These are phyloP conservation scores for Paecilomyces sp. DNA, from an alignment of 2,329 filamentous ascomycete species.

Conservation along the genomic window DNA sequence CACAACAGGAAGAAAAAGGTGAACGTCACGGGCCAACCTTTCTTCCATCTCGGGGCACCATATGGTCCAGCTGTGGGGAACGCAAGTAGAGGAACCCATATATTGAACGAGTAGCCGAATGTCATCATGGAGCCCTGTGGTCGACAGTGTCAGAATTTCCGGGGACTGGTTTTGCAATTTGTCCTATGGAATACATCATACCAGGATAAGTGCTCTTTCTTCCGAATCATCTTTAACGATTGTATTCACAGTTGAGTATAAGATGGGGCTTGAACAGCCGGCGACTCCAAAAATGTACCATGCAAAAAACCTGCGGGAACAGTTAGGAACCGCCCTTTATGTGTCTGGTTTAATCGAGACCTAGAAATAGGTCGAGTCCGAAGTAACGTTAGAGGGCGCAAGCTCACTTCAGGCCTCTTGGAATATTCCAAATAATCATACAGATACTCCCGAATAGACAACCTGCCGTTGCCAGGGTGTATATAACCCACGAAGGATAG, in stretches of 20 bases:
- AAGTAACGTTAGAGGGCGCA: background rate
- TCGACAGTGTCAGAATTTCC: background rate
- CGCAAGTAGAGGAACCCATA: slow-evolving; percentile 39
- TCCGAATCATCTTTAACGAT: slow-evolving; percentile 31
- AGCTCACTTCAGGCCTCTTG: slow-evolving; percentile 38
- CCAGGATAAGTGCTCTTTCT: slow-evolving; percentile 28
- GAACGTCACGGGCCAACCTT: slow-evolving; percentile 43
- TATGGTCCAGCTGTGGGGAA: slow-evolving; percentile 37
- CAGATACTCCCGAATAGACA: slow-evolving; percentile 40
- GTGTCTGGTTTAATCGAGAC: too few relatives aligned
- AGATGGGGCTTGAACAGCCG: slow-evolving; percentile 35
- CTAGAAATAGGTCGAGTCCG: background rate
- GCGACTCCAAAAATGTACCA: slow-evolving; percentile 37
- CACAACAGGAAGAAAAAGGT: slow-evolving; percentile 41
- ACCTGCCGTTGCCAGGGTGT: slow-evolving; percentile 33
- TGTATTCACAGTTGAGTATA: slow-evolving; percentile 40
- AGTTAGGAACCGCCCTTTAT: too few relatives aligned
- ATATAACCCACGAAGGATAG: slow-evolving; percentile 45
- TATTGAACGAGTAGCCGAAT: slow-evolving; percentile 40
- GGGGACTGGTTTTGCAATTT: too few relatives aligned
- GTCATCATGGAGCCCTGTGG: slow-evolving; percentile 40
- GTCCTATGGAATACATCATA: background rate
- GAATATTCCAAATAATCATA: slow-evolving; percentile 46
- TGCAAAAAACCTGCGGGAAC: slow-evolving; percentile 27
- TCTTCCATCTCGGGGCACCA: slow-evolving; percentile 42